Evolutionary conservation across 352 stramenopile genomes (phyloP), one percentile per base, ranked within the genome.

Genomic region (Elongisporangium senticosum): DNA sequence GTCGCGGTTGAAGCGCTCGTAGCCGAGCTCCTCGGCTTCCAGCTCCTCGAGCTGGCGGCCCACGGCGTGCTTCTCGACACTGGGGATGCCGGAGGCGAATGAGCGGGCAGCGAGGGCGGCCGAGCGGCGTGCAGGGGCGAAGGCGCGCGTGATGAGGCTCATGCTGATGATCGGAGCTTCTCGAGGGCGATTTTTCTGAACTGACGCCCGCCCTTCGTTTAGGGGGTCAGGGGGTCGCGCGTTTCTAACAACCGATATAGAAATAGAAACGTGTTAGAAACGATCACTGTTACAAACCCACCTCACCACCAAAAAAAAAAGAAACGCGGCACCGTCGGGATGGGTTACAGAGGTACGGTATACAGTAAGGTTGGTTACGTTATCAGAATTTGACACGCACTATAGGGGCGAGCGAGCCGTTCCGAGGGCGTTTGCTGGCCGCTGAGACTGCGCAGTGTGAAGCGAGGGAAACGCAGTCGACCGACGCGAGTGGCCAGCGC

Each of bases 61-160:
- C 20, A 95, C 83, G 57, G 83, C 83, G 72, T 92, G 82, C 55
- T 91, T 79, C 20, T 83, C 71, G 62, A 91, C 88, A 69, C 91
- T 63, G 4, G 83, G 86, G 62, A 95, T 83, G 54, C 67, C 71
- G 40, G 76, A 84, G 50, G 85, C 67, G 67, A 91, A 85, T 52
- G 67, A 59, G 65, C 86, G 86, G 60, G 63, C 58, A 39, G 72
- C 68, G 48, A 75, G 1, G 58, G 65, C 55, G 33, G 64, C 56
- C 58, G 67, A 71, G 57, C 74, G 67, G 68, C 76, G 72, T 55
- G 83, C 72, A 57, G 79, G 78, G 56, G 79, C 74, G 63, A 87
- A 65, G 21, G 58, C 72, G 63, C 78, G 79, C 50, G 65, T 76
- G 53, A 78, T 58, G 66, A 85, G 65, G 65, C 70, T 80, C 71